Evolutionary conservation across 78 protist genomes (phyloP).

Genomic region (Dictyostelium capitatum): DNA sequence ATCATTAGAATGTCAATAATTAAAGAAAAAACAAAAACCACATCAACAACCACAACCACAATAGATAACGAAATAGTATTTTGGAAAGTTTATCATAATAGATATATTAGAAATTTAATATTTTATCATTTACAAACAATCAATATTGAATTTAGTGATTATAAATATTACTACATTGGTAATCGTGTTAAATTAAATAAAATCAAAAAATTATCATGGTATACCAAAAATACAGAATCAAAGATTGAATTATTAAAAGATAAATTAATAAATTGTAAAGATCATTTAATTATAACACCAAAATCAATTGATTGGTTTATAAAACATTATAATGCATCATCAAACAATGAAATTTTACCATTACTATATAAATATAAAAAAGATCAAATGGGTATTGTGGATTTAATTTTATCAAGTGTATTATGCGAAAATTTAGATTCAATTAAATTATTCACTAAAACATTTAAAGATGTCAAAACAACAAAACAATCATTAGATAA

Average conservation of each 20-base stretch:
- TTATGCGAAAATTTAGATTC: neutral
- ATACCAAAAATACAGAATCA: neutral
- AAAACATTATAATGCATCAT: neutral
- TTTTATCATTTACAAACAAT: neutral
- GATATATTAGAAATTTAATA: neutral
- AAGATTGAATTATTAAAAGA: neutral
- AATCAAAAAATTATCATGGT: neutral
- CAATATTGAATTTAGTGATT: neutral
- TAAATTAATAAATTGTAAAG: neutral
- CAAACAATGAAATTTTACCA: neutral
- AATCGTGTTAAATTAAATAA: neutral
- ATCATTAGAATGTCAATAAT: no score
- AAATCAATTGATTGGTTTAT: neutral
- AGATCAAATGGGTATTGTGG: neutral
- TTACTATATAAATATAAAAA: neutral
- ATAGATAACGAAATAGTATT: neutral
- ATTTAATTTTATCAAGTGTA: neutral
- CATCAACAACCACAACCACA: no score
- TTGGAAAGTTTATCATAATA: slow-evolving; percentile 16
- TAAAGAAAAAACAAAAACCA: no score
- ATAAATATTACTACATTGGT: neutral
- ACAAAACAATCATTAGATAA: neutral
- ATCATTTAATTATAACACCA: neutral
- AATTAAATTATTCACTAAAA: neutral
- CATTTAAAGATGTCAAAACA: neutral